Percentiles rank a stretch among this genome's conserved stretches.
These are phyloP conservation scores for Exophiala calicioides DNA, from an alignment of 2,329 filamentous ascomycete species.

Conservation along the genomic window DNA sequence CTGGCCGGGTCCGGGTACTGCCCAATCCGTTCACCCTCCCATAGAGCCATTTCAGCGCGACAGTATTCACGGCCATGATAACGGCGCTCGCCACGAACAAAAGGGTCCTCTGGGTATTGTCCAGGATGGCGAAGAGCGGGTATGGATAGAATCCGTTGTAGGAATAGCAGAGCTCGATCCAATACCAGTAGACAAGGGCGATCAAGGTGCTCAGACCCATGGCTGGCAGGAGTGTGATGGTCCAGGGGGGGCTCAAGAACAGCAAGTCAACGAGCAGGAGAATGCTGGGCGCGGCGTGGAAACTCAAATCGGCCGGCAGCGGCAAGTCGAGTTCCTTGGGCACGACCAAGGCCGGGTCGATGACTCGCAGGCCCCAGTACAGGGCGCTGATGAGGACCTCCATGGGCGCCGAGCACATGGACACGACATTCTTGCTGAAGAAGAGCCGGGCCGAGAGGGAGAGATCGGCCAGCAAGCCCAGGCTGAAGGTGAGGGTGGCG, in stretches of 20 bases:
- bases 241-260: constrained; percentile 62
- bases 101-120: constrained; percentile 63
- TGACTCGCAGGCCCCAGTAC: constrained; percentile 60
- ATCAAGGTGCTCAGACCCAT: constrained; percentile 52
- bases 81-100: constrained; percentile 70
- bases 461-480: constrained; percentile 58
- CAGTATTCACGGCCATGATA: constrained; percentile 71
- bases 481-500: constrained; percentile 56
- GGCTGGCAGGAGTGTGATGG: constrained; percentile 54
- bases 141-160: constrained; percentile 71
- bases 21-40: constrained; percentile 48
- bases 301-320: constrained; percentile 42
- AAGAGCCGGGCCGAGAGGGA: constrained; percentile 56
- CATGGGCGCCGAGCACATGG: constrained; percentile 59
- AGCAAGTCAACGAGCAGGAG: constrained; percentile 58
- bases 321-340: constrained; percentile 28
- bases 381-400: constrained; percentile 61
- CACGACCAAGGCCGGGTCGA: constrained; percentile 37
- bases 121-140: constrained; percentile 73
- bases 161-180: constrained; percentile 62
- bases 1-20: too few species aligned
- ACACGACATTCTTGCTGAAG: constrained; percentile 58
- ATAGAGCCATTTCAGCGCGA: constrained; percentile 69
- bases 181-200: constrained; percentile 64
- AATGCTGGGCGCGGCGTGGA: constrained; percentile 56